Conservation (phyloP, 2,329 filamentous ascomycete genomes). For the Neurospora sp. region DNA sequence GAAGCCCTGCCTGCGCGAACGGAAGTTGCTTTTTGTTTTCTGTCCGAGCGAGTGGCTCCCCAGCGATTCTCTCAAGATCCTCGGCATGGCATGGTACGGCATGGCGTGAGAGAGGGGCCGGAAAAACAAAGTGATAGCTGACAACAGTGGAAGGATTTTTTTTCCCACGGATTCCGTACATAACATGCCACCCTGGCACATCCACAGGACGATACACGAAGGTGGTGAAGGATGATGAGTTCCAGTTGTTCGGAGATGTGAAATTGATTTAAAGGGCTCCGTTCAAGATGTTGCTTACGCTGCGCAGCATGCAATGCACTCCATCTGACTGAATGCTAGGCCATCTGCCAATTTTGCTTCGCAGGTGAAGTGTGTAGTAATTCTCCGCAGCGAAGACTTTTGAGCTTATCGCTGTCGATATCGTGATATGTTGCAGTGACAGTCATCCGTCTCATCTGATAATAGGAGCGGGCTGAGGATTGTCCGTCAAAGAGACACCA, state of each 20-base stretch:
- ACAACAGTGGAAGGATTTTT: neutral
- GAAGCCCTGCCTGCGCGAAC: neutral
- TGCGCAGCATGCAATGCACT: neutral
- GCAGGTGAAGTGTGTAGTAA: neutral
- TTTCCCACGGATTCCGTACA: neutral
- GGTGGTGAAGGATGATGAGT: neutral
- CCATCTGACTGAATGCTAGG: neutral
- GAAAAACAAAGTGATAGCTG: neutral
- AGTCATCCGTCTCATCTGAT: neutral
- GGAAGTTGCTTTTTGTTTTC: neutral
- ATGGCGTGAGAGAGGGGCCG: neutral
- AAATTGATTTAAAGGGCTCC: neutral
- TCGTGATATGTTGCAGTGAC: neutral
- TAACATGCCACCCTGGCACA: neutral
- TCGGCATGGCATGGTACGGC: neutral
- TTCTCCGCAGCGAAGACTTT: neutral
- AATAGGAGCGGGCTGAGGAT: neutral
- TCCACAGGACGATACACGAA: neutral
- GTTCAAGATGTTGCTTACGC: neutral
- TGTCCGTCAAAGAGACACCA: neutral
- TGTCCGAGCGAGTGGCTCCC: neutral
- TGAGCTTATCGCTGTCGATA: neutral
- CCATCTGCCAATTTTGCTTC: neutral
- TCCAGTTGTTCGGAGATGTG: neutral
- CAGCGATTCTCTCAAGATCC: neutral